Percentiles rank a stretch among this genome's conserved stretches.
Conservation (phyloP, 2,329 filamentous ascomycete species). For the Talaromyces sp. region DNA sequence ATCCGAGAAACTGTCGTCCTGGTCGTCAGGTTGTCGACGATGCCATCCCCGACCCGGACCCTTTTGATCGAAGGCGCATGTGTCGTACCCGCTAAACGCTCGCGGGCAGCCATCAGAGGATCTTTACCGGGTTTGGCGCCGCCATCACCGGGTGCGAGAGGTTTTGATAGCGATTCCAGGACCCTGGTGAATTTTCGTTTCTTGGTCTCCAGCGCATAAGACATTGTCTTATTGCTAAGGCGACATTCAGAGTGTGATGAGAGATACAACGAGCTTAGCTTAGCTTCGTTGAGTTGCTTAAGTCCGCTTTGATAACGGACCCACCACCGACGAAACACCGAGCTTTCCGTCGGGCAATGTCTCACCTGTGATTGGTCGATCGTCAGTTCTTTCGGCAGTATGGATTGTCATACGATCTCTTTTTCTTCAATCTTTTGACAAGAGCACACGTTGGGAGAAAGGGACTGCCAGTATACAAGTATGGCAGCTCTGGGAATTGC, state of each 20-base stretch:
- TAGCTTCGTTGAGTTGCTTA: background rate
- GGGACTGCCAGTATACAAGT: background rate
- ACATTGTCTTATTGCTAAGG: constrained; percentile 29
- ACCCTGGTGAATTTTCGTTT: constrained; percentile 48
- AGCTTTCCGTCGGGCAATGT: constrained; percentile 1
- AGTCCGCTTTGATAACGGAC: background rate
- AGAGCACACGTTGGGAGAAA: background rate
- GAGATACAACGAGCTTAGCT: background rate
- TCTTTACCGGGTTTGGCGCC: constrained; percentile 22
- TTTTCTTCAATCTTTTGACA: background rate
- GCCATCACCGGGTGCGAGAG: constrained; percentile 22
- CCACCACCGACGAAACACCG: background rate
- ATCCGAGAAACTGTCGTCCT: constrained; percentile 22
- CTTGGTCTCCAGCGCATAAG: constrained; percentile 45
- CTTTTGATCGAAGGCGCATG: constrained; percentile 31
- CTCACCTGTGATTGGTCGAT: constrained; percentile 16
- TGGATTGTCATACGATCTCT: constrained; percentile 1
- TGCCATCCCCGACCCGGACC: constrained; percentile 29
- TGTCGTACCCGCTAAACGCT: constrained; percentile 26
- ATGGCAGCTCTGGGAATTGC: constrained; percentile 36
- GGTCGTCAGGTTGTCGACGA: constrained; percentile 19
- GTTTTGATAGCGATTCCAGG: constrained; percentile 43
- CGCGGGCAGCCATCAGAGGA: constrained; percentile 24
- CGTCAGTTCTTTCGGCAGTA: background rate
- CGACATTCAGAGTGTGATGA: constrained; percentile 1